phyloP scores from a whole-genome alignment of 495 filamentous ascomycete species.

The Podospora australis region DNA sequence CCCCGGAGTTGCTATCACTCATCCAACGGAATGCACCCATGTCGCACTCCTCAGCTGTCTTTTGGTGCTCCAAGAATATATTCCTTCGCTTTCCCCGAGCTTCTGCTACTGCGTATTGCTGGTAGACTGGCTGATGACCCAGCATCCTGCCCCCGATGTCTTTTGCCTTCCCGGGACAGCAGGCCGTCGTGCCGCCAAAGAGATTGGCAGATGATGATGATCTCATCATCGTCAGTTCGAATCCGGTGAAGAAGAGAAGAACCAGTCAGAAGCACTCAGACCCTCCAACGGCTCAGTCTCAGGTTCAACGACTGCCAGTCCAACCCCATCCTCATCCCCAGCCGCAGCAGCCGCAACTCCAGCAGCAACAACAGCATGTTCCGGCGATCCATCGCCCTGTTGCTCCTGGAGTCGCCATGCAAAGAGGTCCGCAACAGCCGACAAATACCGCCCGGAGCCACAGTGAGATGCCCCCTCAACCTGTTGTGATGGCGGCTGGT shows the following conservation, averaged over 20 bases:
- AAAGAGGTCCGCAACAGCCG: conserved; percentile 4
- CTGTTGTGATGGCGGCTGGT: too few relatives aligned
- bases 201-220: conserved; percentile 33
- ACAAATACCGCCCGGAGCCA: conserved; percentile 17
- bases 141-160: too few relatives aligned
- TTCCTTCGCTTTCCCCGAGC: too few relatives aligned
- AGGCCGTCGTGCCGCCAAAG: background rate
- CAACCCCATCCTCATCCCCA: background rate
- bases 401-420: background rate
- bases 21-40: too few relatives aligned
- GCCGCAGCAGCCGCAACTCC: conserved; percentile 1
- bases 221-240: conserved; percentile 38
- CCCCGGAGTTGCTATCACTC: too few relatives aligned
- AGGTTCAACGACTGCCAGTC: background rate
- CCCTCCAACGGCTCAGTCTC: conserved; percentile 14
- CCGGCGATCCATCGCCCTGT: background rate
- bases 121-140: too few relatives aligned
- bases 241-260: conserved; percentile 36
- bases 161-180: too few relatives aligned
- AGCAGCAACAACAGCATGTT: background rate
- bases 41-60: too few relatives aligned
- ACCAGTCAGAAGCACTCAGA: conserved; percentile 1
- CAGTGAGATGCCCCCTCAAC: conserved; percentile 15
- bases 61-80: too few relatives aligned
- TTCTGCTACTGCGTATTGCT: too few relatives aligned